A percentile compares a stretch with the other conserved stretches of the same genome.
phyloP scores from a whole-genome alignment of 176 grass and related monocot species.

The Metroxylon sagu region DNA sequence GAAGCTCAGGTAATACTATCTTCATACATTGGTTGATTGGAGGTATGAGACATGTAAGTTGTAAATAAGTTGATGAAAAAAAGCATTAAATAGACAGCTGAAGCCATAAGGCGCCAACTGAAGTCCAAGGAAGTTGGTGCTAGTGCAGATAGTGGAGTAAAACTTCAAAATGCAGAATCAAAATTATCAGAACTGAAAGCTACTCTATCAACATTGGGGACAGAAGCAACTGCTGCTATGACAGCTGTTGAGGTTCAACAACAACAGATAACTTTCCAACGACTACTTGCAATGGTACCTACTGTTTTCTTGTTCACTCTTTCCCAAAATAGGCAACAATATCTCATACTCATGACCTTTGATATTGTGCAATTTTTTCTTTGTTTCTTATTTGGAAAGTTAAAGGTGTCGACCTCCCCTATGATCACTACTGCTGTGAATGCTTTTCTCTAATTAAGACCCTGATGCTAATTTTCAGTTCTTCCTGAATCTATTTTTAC shows the following conservation, averaged over 20 bases:
- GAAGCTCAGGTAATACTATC: constrained; percentile 69
- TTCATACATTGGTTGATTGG: constrained; percentile 1
- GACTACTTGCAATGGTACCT: constrained; percentile 75
- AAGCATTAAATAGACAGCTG: constrained; percentile 70
- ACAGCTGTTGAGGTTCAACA: constrained; percentile 85
- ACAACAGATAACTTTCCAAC: constrained; percentile 64
- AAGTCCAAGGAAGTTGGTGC: constrained; percentile 77
- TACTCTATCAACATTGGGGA: constrained; percentile 65
- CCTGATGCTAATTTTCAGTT: too few species aligned
- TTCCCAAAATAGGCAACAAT: neutral
- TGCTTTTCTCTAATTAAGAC: too few species aligned
- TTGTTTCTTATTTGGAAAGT: too few species aligned
- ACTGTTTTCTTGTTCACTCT: constrained; percentile 8
- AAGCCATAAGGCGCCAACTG: constrained; percentile 84
- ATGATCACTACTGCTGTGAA: too few species aligned
- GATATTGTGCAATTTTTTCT: too few species aligned
- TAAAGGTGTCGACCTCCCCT: too few species aligned
- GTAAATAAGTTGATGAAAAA: constrained; percentile 18
- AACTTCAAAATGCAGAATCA: constrained; percentile 94
- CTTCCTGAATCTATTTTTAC: too few species aligned
- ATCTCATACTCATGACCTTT: neutral
- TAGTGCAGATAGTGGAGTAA: constrained; percentile 56
- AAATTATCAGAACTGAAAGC: constrained; percentile 84
- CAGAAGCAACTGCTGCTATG: constrained; percentile 95
- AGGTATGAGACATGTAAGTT: constrained; percentile 1